Evolutionary conservation across 176 grass and related monocot species (phyloP).

Genomic region (Rhynchospora tenuis): DNA sequence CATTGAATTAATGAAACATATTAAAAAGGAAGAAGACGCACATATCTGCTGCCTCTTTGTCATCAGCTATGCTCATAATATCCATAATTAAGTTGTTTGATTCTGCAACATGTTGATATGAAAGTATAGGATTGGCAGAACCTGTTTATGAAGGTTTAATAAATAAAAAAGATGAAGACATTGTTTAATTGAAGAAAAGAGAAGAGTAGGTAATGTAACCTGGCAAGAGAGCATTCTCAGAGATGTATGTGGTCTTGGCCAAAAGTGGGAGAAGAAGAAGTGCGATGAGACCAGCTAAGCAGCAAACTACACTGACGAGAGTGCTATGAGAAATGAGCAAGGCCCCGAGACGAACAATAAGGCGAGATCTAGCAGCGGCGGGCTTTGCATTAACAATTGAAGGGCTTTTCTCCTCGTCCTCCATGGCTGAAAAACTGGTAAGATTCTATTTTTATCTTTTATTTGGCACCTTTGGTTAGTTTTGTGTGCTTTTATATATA

Average conservation of each 20-base stretch:
- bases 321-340: slow-evolving; percentile 76
- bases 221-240: slow-evolving; percentile 94
- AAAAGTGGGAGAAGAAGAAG: slow-evolving; percentile 67
- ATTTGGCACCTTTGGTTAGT: neutral
- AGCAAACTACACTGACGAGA: slow-evolving; percentile 66
- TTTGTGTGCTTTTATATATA: neutral
- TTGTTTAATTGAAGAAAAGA: no score
- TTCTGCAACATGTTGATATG: slow-evolving; percentile 55
- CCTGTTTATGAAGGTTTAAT: slow-evolving; percentile 33
- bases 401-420: neutral
- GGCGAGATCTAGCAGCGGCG: slow-evolving; percentile 37
- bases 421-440: slow-evolving; percentile 99
- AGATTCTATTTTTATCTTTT: slow-evolving; percentile 24
- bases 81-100: slow-evolving; percentile 65
- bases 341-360: slow-evolving; percentile 74
- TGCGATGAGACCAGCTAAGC: slow-evolving; percentile 44
- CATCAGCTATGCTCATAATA: slow-evolving; percentile 33
- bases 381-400: neutral
- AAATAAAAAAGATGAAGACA: neutral
- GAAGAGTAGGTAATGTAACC: slow-evolving; percentile 35
- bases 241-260: slow-evolving; percentile 91
- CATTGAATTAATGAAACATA: neutral
- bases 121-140: slow-evolving; percentile 81
- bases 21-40: slow-evolving; percentile 25
- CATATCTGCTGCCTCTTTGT: slow-evolving; percentile 37